Evolutionary conservation across 1,284 basidiomycete genomes (phyloP).

Genomic region (Coriolopsis trogii): DNA sequence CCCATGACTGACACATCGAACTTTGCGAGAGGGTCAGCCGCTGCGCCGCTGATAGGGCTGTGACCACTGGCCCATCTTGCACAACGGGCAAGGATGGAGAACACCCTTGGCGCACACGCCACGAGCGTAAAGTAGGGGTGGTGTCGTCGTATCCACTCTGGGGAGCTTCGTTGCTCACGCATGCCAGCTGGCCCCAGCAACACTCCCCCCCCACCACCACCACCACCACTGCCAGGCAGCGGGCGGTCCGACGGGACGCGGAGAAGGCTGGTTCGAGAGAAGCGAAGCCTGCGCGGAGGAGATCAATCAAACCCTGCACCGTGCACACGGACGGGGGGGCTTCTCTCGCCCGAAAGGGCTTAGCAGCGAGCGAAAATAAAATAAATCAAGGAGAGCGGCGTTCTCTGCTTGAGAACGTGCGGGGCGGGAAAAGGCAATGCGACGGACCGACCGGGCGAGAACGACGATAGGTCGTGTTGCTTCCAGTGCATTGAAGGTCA

Average conservation of each 20-base stretch:
- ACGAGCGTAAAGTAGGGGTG: conserved; percentile 1
- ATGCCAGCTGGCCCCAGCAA: no score
- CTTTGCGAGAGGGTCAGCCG: background rate
- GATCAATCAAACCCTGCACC: conserved; percentile 18
- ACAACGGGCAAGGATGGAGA: background rate
- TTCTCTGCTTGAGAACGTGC: conserved; percentile 17
- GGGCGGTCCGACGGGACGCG: conserved; percentile 25
- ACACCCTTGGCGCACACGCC: background rate
- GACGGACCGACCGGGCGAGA: background rate
- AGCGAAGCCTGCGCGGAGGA: conserved; percentile 13
- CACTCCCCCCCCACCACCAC: no score
- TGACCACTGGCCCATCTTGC: no score
- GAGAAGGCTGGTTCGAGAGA: no score
- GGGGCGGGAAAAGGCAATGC: conserved; percentile 7
- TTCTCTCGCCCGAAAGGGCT: conserved; percentile 17
- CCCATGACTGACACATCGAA: background rate
- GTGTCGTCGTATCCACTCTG: conserved; percentile 7
- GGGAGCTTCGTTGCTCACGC: conserved; percentile 4
- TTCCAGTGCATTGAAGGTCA: no score
- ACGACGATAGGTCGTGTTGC: conserved; percentile 6
- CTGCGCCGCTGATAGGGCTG: background rate
- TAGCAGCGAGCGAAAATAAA: no score
- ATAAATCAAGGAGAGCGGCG: conserved; percentile 19
- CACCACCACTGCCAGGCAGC: no score
- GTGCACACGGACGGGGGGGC: no score